Percentiles rank a stretch among this genome's conserved stretches.
These are phyloP conservation scores for Agrocybe praecox DNA, from an alignment of 768 basidiomycete genomes.

Conservation along the genomic window DNA sequence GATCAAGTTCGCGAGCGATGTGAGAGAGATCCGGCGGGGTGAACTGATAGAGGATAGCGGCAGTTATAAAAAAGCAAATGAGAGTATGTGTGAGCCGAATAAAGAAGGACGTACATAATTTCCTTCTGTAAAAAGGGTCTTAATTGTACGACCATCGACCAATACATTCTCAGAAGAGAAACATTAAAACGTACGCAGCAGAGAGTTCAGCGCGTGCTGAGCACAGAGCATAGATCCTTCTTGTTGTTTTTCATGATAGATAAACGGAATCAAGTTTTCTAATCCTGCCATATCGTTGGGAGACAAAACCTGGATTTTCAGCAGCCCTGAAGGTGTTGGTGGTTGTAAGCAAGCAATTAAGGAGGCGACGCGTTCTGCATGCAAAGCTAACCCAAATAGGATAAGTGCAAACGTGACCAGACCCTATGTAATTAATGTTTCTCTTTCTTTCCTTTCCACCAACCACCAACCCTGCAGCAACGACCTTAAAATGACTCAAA, in stretches of 20 bases:
- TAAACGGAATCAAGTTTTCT: constrained; percentile 51
- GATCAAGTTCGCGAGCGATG: constrained; percentile 71
- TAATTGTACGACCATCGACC: constrained; percentile 1
- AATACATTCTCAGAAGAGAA: background rate
- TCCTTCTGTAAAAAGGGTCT: constrained; percentile 32
- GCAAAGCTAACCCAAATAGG: no score
- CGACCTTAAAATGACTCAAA: no score
- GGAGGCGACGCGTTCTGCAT: background rate
- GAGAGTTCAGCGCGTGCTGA: constrained; percentile 81
- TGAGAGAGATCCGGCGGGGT: constrained; percentile 77
- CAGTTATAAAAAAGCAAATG: background rate
- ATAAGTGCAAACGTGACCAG: no score
- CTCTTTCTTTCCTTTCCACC: no score
- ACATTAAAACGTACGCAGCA: constrained; percentile 62
- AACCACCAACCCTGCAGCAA: no score
- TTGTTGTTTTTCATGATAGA: constrained; percentile 84
- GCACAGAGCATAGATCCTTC: constrained; percentile 83
- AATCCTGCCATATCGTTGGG: constrained; percentile 56
- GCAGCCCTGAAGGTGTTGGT: background rate
- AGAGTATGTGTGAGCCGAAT: background rate
- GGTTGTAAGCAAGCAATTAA: background rate
- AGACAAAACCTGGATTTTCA: background rate
- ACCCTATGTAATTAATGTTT: no score
- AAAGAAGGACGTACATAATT: constrained; percentile 37
- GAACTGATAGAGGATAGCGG: constrained; percentile 48